Conservation (phyloP, 371 early-diverging fungal species). For the Chytridium lagenaria region DNA sequence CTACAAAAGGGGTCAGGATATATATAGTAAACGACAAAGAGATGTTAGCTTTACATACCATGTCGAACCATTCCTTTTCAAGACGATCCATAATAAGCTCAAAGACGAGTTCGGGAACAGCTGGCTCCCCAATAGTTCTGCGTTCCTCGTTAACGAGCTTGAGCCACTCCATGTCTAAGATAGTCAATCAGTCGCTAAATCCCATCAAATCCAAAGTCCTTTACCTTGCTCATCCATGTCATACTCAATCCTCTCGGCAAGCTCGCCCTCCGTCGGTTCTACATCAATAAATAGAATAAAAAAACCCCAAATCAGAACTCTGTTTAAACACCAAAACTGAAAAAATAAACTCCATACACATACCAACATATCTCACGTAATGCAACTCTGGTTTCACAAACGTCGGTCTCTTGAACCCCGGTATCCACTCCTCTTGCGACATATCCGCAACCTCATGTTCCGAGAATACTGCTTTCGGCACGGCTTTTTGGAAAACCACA, state of each 20-base stretch:
- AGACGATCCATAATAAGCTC: slow-evolving; percentile 90
- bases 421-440: slow-evolving; percentile 16
- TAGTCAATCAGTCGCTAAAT: background rate
- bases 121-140: slow-evolving; percentile 59
- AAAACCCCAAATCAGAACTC: slow-evolving; percentile 61
- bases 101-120: slow-evolving; percentile 68
- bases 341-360: background rate
- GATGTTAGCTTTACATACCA: slow-evolving; percentile 50
- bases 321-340: background rate
- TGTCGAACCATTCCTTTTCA: slow-evolving; percentile 96
- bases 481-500: slow-evolving; percentile 39
- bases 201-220: no score
- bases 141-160: slow-evolving; percentile 71
- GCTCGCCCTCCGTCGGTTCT: slow-evolving; percentile 85
- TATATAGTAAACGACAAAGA: slow-evolving; percentile 4
- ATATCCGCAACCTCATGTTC: background rate
- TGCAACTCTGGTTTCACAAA: slow-evolving; percentile 33
- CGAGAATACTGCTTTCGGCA: slow-evolving; percentile 23
- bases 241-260: slow-evolving; percentile 85
- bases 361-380: slow-evolving; percentile 49
- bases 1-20: slow-evolving; percentile 30
- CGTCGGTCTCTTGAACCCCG: background rate
- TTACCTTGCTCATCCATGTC: slow-evolving; percentile 96
- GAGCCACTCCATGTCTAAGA: slow-evolving; percentile 77
- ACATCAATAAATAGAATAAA: slow-evolving; percentile 18